Base-by-base conservation (phyloP, 2,329 filamentous ascomycete species). In the Xylariaceae sp. region DNA sequence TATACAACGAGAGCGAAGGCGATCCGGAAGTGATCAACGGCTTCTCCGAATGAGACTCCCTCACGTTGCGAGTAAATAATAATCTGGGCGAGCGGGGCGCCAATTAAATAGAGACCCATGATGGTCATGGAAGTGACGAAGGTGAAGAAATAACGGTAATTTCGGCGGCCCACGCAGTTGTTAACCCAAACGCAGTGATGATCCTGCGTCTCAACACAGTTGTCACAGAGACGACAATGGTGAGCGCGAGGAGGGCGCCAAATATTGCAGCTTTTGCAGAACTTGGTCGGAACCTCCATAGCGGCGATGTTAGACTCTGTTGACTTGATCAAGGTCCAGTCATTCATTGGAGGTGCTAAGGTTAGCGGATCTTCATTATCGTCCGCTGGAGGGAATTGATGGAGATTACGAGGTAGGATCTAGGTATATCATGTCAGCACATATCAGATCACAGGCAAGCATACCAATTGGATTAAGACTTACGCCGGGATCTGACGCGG, bases 161-260 rank as follows among this genome's bases (percentile, higher is more conserved):
- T 99, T 69, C 94, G 90, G 66, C 93, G 88, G 49, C 94, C 94
- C 53, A 99, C 88, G 66, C 94, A 99, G 74, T 99, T 99, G 77
- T 99, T 99, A 64, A 99, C 84, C 94, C 94, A 99, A 13, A 97
- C 92, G 70, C 94, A 99, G 75, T 99, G 94, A 71, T 99, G 94
- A 71, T 99, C 94, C 67, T 97, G 91, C 0, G 92, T 96, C 74
- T 99, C 94, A 61, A 99, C 85, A 73, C 94, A 99, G 74, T 95
- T 97, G 75, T 99, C 93, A 76, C 94, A 99, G 34, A 96, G 83
- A 59, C 94, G 89, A 75, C 94, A 99, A 76, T 99, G 94, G 72
- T 99, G 95, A 60, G 91, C 92, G 60, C 94, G 89, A 34, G 93
- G 92, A 42, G 94, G 94, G 1, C 94, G 89, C 94, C 94, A 99